Conservation (phyloP, 441 rosid genomes). For the Bocquillonia castaneifolia region DNA sequence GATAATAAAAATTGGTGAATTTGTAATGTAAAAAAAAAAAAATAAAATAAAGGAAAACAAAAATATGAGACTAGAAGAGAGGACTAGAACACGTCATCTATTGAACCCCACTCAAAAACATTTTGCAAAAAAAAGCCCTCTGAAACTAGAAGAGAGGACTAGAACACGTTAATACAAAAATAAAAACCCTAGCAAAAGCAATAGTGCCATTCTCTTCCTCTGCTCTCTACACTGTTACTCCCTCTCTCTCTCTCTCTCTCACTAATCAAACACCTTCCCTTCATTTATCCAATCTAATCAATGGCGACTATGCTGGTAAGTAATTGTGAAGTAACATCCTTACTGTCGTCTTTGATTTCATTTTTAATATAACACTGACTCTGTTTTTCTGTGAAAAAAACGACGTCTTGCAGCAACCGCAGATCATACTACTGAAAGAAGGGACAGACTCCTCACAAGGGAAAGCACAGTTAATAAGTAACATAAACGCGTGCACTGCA, state of each 20-base stretch:
- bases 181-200: too few relatives aligned
- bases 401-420: slow-evolving; percentile 71
- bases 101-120: too few relatives aligned
- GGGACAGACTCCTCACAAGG: slow-evolving; percentile 98
- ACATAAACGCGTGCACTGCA: slow-evolving; percentile 91
- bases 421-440: slow-evolving; percentile 94
- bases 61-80: too few relatives aligned
- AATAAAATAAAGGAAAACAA: too few relatives aligned
- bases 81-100: too few relatives aligned
- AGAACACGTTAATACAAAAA: too few relatives aligned
- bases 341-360: neutral
- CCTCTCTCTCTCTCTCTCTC: neutral
- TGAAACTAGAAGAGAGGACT: too few relatives aligned
- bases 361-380: too few relatives aligned
- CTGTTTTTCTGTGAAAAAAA: neutral
- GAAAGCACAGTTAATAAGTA: slow-evolving; percentile 84
- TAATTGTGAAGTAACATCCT: neutral
- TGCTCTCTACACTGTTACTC: slow-evolving; percentile 1
- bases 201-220: too few relatives aligned
- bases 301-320: slow-evolving; percentile 88
- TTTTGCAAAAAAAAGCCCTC: too few relatives aligned
- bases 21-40: too few relatives aligned
- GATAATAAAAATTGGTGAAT: too few relatives aligned
- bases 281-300: slow-evolving; percentile 23
- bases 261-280: neutral